Conservation (phyloP, 768 basidiomycete genomes). For the Boletus sensibilis region DNA sequence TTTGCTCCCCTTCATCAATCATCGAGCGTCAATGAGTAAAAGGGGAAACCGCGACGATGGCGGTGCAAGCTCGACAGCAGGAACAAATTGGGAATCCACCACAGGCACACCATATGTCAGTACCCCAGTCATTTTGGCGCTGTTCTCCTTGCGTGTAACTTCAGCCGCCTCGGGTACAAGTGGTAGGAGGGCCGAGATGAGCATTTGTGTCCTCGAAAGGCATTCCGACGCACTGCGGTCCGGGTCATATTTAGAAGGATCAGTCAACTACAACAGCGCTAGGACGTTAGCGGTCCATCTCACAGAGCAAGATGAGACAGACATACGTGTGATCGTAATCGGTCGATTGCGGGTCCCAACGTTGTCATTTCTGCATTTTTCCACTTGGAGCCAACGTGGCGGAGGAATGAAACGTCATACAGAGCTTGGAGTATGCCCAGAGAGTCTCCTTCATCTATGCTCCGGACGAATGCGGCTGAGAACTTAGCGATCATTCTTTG, state of each 20-base stretch:
- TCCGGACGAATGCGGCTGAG: conserved; percentile 32
- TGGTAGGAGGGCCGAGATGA: conserved; percentile 61
- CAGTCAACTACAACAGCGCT: conserved; percentile 15
- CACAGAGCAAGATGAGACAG: conserved; percentile 2
- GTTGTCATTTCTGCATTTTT: conserved; percentile 8
- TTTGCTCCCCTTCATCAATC: conserved; percentile 15
- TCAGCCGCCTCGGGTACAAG: conserved; percentile 19
- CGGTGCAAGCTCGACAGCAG: conserved; percentile 64
- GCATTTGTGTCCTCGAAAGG: conserved; percentile 56
- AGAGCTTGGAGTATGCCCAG: conserved; percentile 33
- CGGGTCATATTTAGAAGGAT: conserved; percentile 15
- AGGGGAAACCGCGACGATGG: conserved; percentile 75
- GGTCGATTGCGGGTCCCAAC: conserved; percentile 32
- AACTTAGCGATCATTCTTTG: conserved; percentile 41
- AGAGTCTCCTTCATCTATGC: conserved; percentile 32
- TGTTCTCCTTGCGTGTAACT: conserved; percentile 24
- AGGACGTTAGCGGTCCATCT: conserved; percentile 1
- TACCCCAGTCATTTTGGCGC: conserved; percentile 43
- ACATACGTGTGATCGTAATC: conserved; percentile 30
- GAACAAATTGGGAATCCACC: conserved; percentile 52
- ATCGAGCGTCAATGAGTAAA: conserved; percentile 53
- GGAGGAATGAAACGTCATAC: conserved; percentile 51
- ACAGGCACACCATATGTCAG: conserved; percentile 53
- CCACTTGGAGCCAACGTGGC: conserved; percentile 39
- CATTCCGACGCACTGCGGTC: conserved; percentile 40